These are phyloP conservation scores for Glycine latifolia DNA, from an alignment of 306 rosid genomes.

Conservation along the genomic window DNA sequence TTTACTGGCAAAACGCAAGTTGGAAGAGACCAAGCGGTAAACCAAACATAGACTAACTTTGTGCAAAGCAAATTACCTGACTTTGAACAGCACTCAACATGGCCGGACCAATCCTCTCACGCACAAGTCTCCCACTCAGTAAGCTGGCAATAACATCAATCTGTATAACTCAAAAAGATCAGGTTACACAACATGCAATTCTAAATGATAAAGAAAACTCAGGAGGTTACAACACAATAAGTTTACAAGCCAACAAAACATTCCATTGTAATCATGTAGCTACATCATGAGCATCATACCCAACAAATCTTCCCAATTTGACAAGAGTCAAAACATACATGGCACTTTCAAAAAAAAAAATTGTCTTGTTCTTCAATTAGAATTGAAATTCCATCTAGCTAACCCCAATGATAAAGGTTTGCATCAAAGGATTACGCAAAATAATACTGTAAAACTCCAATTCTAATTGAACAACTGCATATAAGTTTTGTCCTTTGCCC, in stretches of 20 bases:
- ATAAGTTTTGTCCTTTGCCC: too few relatives aligned
- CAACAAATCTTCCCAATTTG: slow-evolving; percentile 19
- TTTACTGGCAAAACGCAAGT: neutral
- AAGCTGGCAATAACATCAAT: slow-evolving; percentile 98
- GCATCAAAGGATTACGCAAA: neutral
- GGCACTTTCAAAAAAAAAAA: too few relatives aligned
- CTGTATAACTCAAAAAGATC: slow-evolving; percentile 54
- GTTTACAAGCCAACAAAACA: neutral
- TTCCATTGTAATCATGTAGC: neutral
- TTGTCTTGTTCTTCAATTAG: neutral
- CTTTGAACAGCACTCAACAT: slow-evolving; percentile 99
- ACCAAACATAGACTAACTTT: neutral
- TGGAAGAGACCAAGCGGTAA: neutral
- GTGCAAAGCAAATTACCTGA: slow-evolving; percentile 70
- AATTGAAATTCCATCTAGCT: neutral
- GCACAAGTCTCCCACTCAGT: slow-evolving; percentile 93
- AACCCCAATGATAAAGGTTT: neutral
- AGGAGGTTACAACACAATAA: neutral
- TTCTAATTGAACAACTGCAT: neutral
- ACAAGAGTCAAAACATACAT: neutral
- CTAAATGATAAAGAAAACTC: slow-evolving; percentile 24
- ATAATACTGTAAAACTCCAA: neutral
- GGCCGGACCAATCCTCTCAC: slow-evolving; percentile 98
- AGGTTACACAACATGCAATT: slow-evolving; percentile 34
- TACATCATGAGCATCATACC: slow-evolving; percentile 7